Percentiles rank a stretch among this genome's conserved stretches.
Conservation (phyloP, 2,329 filamentous ascomycete species). For the Elsinoe batatas region DNA sequence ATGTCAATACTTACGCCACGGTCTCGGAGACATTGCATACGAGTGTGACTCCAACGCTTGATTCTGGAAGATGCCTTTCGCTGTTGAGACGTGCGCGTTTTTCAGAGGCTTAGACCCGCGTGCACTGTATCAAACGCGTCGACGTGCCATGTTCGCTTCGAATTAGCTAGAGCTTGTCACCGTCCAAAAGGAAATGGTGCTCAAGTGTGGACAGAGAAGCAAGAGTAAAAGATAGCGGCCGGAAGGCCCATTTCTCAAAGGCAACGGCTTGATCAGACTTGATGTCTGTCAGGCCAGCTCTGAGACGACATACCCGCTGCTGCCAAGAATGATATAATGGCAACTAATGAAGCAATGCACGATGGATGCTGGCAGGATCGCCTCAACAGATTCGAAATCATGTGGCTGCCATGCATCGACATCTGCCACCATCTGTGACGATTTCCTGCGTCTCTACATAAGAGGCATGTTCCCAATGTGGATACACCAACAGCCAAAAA, state of each 20-base stretch:
- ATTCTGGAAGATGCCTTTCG: background rate
- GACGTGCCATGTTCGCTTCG: constrained; percentile 22
- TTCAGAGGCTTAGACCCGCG: background rate
- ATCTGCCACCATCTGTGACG: background rate
- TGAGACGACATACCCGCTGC: background rate
- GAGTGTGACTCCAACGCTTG: background rate
- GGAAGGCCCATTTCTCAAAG: constrained; percentile 1
- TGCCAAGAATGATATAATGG: background rate
- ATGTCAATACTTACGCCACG: too few species aligned
- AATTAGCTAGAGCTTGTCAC: constrained; percentile 34
- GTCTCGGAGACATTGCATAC: too few species aligned
- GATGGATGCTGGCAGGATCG: background rate
- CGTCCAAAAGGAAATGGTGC: constrained; percentile 27
- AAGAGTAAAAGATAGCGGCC: constrained; percentile 17
- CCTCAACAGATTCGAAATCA: background rate
- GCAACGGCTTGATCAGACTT: background rate
- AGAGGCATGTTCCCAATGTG: background rate
- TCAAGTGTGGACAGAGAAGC: constrained; percentile 36
- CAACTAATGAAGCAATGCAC: background rate
- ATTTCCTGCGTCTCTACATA: too few species aligned
- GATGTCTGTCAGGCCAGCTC: background rate
- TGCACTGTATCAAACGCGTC: background rate
- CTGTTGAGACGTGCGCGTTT: constrained; percentile 1
- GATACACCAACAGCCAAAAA: background rate
- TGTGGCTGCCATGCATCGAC: background rate